Evolutionary conservation across 495 filamentous ascomycete genomes (phyloP).

Genomic region (Hypoxylon crocopeplum): DNA sequence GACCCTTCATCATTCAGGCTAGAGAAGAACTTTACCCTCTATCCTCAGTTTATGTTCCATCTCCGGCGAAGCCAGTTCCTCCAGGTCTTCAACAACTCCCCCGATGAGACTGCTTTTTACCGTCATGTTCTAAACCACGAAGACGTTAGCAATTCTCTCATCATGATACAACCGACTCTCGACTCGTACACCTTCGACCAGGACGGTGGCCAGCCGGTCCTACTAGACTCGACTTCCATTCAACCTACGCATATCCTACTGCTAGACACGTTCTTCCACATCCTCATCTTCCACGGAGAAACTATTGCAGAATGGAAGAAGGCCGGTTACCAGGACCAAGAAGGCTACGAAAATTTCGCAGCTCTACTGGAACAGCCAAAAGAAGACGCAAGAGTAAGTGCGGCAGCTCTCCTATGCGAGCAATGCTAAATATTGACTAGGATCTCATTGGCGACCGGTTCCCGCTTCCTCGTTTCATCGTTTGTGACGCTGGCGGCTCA

Average conservation of each 20-base stretch:
- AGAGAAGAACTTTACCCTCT: conserved; percentile 99
- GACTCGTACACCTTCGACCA: conserved; percentile 98
- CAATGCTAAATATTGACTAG: conserved; percentile 49
- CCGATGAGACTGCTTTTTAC: conserved; percentile 98
- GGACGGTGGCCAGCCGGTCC: conserved; percentile 86
- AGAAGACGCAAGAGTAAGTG: conserved; percentile 89
- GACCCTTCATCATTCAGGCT: conserved; percentile 97
- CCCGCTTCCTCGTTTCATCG: conserved; percentile 96
- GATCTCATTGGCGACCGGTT: conserved; percentile 98
- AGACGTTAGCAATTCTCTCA: conserved; percentile 93
- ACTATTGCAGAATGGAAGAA: conserved; percentile 99
- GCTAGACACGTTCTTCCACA: conserved; percentile 99
- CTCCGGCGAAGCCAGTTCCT: conserved; percentile 95
- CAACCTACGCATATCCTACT: conserved; percentile 93
- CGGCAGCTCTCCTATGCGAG: neutral
- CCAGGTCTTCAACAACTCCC: conserved; percentile 99
- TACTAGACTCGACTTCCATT: conserved; percentile 95
- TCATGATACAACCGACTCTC: conserved; percentile 99
- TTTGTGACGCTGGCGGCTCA: conserved; percentile 97
- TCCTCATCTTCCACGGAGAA: conserved; percentile 98
- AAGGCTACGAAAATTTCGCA: conserved; percentile 97
- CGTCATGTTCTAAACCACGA: conserved; percentile 96
- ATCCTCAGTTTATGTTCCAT: conserved; percentile 99
- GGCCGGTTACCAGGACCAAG: conserved; percentile 96
- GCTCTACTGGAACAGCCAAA: conserved; percentile 90